A percentile compares a stretch with the other conserved stretches of the same genome.
Conservation (phyloP, 106 monocot genomes). For the Dioscorea alata region DNA sequence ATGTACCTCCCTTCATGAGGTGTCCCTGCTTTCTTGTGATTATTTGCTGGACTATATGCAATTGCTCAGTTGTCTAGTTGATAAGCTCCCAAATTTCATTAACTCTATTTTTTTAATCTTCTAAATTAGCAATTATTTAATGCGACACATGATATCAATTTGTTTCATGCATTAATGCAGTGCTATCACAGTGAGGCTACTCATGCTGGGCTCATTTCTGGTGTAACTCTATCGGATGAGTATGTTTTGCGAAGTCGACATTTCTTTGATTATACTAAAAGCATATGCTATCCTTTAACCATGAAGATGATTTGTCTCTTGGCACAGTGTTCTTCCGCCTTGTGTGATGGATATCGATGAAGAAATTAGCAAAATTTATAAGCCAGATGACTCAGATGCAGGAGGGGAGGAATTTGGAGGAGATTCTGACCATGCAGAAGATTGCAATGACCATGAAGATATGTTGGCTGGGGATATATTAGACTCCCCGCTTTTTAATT, state of each 20-base stretch:
- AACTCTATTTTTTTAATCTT: neutral
- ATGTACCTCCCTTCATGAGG: too few species aligned
- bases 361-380: constrained; percentile 19
- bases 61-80: neutral
- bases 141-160: neutral
- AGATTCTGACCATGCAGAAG: constrained; percentile 10
- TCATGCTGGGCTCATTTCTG: constrained; percentile 20
- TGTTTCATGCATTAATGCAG: constrained; percentile 16
- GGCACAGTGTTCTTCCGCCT: constrained; percentile 38
- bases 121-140: neutral
- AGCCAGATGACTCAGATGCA: constrained; percentile 7
- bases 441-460: constrained; percentile 1
- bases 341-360: constrained; percentile 35
- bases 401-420: constrained; percentile 6
- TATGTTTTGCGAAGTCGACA: constrained; percentile 21
- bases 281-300: neutral
- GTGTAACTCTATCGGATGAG: constrained; percentile 65
- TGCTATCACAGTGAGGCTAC: constrained; percentile 4
- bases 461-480: constrained; percentile 1
- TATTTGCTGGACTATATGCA: neutral
- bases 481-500: neutral
- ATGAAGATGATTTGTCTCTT: constrained; percentile 2
- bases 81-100: neutral
- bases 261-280: neutral
- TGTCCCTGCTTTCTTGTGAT: neutral